Evolutionary conservation across 306 rosid genomes (phyloP), one percentile per base, ranked within the genome.

Genomic region (Pachyrhizus erosus): DNA sequence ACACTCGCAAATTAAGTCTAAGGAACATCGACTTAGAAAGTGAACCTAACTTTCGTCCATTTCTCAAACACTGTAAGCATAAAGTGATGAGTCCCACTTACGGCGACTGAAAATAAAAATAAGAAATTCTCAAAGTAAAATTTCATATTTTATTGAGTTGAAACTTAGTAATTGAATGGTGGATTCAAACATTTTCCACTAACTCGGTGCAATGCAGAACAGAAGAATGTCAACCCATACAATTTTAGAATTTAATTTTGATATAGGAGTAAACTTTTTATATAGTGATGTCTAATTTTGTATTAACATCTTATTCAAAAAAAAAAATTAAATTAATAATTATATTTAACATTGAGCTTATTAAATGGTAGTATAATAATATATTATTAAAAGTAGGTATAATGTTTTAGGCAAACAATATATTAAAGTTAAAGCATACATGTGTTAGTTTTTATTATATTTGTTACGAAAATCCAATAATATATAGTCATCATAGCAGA

Each of bases 41-140:
- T 46, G 79, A 83, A 64, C 90, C 80, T 37, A 79, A 65, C 82
- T 78, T 83, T 84, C 83, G 87, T 85, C 89, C 4, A 39, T 89
- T 84, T 89, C 84, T 81, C 73, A 80, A 81, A 87, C 87, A 34
- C 46, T 83, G 68, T 62, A 87, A 60, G 85, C 83, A 89, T 54
- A 75, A 76, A 73, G 79, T 62, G 65, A 33, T n/a, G 43, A 33
- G 14, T 7, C 24, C 70, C 70, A 64, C 45, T 31, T 31, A 64
- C 2, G 12, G 42, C 43, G 9, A 29, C 43, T 64, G 70, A 17
- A 62, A 31, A 31, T 33, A n/a, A 31, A 57, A 64, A 17, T 64
- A 64, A 33, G 26, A 17, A 64, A 27, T 14, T 7, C 6, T 33
- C 5, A 3, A 64, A 15, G 24, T 34, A 66, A 33, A 66, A 66